Base-by-base conservation (phyloP, 1,284 basidiomycete species). In the Rhodotorula sp. region DNA sequence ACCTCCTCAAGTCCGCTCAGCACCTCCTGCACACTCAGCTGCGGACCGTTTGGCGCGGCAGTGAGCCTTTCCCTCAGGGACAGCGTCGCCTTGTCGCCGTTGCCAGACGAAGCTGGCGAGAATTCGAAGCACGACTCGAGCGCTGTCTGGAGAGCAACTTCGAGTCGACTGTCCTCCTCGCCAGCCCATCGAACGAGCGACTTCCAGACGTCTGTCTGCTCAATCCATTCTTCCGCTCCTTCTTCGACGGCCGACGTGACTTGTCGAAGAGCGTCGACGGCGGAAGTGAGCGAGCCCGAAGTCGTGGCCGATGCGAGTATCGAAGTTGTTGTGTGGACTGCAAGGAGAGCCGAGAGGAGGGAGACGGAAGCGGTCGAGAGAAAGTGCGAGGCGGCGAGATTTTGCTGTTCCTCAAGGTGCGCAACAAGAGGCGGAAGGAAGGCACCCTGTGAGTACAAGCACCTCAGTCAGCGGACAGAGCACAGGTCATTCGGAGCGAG, bases 41-140 rank as follows among this genome's bases (percentile, higher is more conserved):
- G 22, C n/a, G 64, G 62, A 4, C 64, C 73, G 10, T 52, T 46
- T 1, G 69, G 73, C 1, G 67, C 68, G 0, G 73, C 64, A 6
- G 55, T 26, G 30, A 61, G 31, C 16, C n/a, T n/a, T 4, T 53
- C 48, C 18, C 64, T 51, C 4, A 72, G 50, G 22, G 40, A 40
- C 22, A 74, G 53, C 20, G 26, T 56, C 15, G 63, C 59, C 20
- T 44, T 6, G 18, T 37, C 15, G 2, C 7, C 30, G 22, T 24
- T 28, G 4, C 30, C 55, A 1, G 53, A 6, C 4, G 24, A n/a
- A 16, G 46, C 37, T 13, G 26, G 34, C 7, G n/a, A 22, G 56
- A 75, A 57, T 16, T 70, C 66, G 60, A 70, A 72, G 56, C 66
- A 70, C 6, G 34, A 46, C 31, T 75, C 73, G 46, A 75, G 58